Base-by-base conservation (phyloP, 129 eudicot species). In the carrot (Daucus carota) region DNA sequence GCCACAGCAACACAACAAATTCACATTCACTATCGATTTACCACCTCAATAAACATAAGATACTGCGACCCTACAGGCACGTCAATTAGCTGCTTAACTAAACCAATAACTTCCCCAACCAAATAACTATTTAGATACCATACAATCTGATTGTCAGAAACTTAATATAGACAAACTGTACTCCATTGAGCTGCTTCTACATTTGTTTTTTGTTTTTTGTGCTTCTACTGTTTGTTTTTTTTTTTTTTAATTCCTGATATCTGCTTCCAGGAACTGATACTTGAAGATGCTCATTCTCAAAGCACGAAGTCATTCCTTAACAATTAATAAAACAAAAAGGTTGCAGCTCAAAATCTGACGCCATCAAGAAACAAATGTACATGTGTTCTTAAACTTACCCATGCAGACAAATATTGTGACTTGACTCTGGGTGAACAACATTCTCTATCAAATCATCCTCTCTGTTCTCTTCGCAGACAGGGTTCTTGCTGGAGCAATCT, bases 401-500 rank as follows among this genome's bases (percentile, higher is more conserved):
- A 79, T 68, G 72, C 77, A 57, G 31, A 57, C 65, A 57, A 8
- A 57, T 33, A 43, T 59, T 38, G 62, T 28, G 18, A 66, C 70
- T 44, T 38, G 48, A 50, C 65, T 74, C 74, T 18, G 44, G 17
- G 45, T 72, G 26, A 29, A 11, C 78, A 44, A 22, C 22, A 34
- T 67, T 73, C 33, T 46, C 26, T 24, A 45, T 6, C 22, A 11
- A 62, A 72, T 73, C 76, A 41, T 59, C 86, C 71, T 78, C 69
- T 70, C 40, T 67, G 34, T 66, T 75, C 84, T 85, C 85, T 52
- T 80, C 85, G 73, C 75, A 82, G 85, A 57, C 77, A 9, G 75
- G 76, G 41, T 41, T 20, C 80, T 81, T 83, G 80, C 78, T 83
- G 70, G 71, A 40, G 87, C 99, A 95, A 78, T 79, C 84, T 18